A percentile compares a stretch with the other conserved stretches of the same genome.
phyloP scores from a whole-genome alignment of 257 asterid genomes.

The Solanum appendiculatum region DNA sequence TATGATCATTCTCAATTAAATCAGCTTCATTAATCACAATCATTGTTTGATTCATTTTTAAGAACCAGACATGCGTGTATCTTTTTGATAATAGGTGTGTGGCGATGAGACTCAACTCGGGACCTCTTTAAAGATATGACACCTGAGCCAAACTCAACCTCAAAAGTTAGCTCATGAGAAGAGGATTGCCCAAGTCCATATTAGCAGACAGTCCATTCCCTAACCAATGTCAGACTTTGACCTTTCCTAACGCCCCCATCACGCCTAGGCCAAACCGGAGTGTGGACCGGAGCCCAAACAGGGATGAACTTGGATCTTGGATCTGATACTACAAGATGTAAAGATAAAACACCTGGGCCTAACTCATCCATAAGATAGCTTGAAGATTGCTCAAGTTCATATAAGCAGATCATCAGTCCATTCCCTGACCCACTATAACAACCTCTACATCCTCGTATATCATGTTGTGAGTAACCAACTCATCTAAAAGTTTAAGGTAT shows the following conservation, averaged over 20 bases:
- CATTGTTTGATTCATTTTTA: background rate
- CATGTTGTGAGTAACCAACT: background rate
- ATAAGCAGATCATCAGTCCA: too few relatives aligned
- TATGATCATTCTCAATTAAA: too few relatives aligned
- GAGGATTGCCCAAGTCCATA: background rate
- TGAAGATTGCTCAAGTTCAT: rapidly evolving
- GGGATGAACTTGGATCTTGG: background rate
- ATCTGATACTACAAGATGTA: background rate
- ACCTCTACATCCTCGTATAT: background rate
- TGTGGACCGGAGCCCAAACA: background rate
- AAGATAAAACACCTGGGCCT: background rate
- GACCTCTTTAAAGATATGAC: background rate
- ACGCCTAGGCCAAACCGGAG: background rate
- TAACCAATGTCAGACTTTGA: background rate
- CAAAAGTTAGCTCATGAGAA: background rate
- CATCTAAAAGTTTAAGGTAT: background rate
- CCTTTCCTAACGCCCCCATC: background rate
- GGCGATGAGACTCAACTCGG: background rate
- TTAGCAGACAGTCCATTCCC: background rate
- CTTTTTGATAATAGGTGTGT: background rate
- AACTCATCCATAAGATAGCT: background rate
- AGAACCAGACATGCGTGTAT: background rate
- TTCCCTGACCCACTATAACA: background rate
- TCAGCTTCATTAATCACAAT: background rate
- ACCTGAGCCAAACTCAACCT: background rate